Evolutionary conservation across 2,329 filamentous ascomycete species (phyloP), one percentile per base, ranked within the genome.

Genomic region (Fusarium kyushuense): DNA sequence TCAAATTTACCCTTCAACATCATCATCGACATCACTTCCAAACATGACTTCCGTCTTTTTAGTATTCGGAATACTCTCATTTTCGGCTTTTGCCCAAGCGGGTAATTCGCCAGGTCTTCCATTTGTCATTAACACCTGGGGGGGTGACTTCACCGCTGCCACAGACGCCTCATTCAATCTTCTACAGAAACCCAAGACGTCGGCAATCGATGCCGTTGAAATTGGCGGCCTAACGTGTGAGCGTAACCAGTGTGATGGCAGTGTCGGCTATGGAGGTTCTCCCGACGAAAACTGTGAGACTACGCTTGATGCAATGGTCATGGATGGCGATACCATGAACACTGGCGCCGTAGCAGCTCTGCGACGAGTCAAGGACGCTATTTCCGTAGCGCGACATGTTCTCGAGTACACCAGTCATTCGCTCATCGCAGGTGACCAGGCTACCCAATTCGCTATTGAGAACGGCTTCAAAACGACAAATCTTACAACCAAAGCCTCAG

Each of bases 251-350:
- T 87, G 85, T 76, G 85, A 87, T 71, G 81, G 82, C 48, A 85
- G 80, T 36, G 85, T 87, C 36, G 85, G 85, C 52, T 86, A 78
- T 68, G 85, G 85, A 54, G 85, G 85, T 10, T 86, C 84, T 4
- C 84, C 85, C 0, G 84, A 86, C 64, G 85, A 87, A 72, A 74
- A 76, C 32, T 87, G 85, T 76, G 85, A 87, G 76, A 87, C 85
- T 5, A 87, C 85, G 1, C 83, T 87, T 16, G 85, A 87, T 74
- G 85, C 85, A n/a, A 80, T 87, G 78, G 81, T 87, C 74, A 87
- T 87, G 81, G 85, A 87, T 72, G 85, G 85, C 29, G 76, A 74
- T 0, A 84, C 79, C n/a, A 80, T 87, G 77, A 84, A 86, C 17
- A 79, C 81, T 1, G 85, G 85, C 41, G 84, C 84, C 7, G 85